Percentiles rank a stretch among this genome's conserved stretches.
Conservation (phyloP, 352 stramenopile species). For the Phytopythium oedochilum region DNA sequence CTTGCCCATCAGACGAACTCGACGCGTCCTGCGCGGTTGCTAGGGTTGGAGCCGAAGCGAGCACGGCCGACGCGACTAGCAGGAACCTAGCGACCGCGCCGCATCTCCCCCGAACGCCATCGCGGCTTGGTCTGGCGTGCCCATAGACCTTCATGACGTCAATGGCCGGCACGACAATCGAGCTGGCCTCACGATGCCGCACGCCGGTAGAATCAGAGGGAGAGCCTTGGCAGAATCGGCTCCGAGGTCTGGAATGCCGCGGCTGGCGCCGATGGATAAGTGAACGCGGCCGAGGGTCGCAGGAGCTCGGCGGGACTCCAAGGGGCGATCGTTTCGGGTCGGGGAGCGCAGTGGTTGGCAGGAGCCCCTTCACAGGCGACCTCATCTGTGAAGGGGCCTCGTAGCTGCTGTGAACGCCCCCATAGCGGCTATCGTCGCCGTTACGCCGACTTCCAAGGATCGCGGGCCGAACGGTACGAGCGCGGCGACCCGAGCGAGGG, state of each 20-base stretch:
- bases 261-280: not conserved
- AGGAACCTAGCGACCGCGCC: not conserved
- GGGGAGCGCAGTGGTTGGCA: not conserved
- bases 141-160: not conserved
- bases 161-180: too few relatives aligned
- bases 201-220: too few relatives aligned
- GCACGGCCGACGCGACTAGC: not conserved
- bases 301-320: not conserved
- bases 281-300: not conserved
- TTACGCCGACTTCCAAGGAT: not conserved
- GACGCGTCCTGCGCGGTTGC: not conserved
- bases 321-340: constrained; percentile 1
- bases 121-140: not conserved
- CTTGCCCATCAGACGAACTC: not conserved
- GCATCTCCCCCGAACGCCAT: not conserved
- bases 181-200: too few relatives aligned
- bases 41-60: not conserved
- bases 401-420: not conserved
- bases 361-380: not conserved
- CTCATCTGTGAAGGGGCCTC: not conserved
- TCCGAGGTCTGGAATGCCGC: not conserved
- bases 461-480: not conserved
- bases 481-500: not conserved
- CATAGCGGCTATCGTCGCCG: not conserved
- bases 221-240: not conserved